A percentile compares a stretch with the other conserved stretches of the same genome.
These are phyloP conservation scores for Xylaria venustula DNA, from an alignment of 495 filamentous ascomycete species.

Conservation along the genomic window DNA sequence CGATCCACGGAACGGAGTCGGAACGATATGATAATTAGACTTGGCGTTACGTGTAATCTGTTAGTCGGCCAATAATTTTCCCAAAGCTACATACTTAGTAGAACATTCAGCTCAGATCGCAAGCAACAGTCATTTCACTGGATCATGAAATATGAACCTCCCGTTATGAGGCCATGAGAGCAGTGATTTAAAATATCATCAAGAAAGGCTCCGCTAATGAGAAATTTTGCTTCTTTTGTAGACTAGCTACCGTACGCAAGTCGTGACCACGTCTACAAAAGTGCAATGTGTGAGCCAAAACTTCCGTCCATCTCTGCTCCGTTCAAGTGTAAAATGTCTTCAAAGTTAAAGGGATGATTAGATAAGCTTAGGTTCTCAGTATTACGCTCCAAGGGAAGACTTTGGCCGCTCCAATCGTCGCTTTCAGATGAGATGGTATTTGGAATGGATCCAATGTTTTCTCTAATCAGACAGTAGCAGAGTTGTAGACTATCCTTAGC, in stretches of 20 bases:
- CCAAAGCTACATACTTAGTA: no score
- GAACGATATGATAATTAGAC: no score
- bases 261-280: neutral
- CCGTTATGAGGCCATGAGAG: no score
- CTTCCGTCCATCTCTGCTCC: neutral
- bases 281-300: neutral
- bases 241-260: no score
- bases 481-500: constrained; percentile 12
- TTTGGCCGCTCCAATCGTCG: neutral
- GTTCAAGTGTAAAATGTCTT: neutral
- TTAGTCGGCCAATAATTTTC: no score
- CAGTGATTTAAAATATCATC: no score
- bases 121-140: no score
- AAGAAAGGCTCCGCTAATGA: no score
- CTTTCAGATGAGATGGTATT: neutral
- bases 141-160: no score
- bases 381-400: neutral
- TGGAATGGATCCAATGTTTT: neutral
- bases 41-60: no score
- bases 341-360: neutral
- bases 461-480: neutral
- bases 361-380: neutral
- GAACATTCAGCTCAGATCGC: no score
- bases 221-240: no score
- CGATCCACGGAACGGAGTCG: neutral